Conservation (phyloP, 23 red algal genomes). For the Gracilariopsis chorda region DNA sequence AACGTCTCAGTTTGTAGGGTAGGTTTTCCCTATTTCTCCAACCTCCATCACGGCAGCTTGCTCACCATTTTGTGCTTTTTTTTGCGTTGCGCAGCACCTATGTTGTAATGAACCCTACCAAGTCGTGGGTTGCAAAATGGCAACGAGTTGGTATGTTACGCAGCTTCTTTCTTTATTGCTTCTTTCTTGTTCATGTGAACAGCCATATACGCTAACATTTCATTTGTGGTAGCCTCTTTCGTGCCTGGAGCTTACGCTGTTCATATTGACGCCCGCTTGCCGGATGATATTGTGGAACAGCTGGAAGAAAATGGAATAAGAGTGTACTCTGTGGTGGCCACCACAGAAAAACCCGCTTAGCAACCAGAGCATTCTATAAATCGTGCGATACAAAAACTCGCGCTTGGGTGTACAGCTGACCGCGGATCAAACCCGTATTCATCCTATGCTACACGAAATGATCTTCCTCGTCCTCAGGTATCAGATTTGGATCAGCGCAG, state of each 20-base stretch:
- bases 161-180: neutral
- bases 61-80: neutral
- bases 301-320: constrained; percentile 73
- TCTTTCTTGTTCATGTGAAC: neutral
- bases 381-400: too few species aligned
- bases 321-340: constrained; percentile 40
- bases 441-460: too few species aligned
- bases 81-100: constrained; percentile 7
- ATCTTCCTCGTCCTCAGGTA: too few species aligned
- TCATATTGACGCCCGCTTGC: constrained; percentile 75
- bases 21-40: neutral
- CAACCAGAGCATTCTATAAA: too few species aligned
- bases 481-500: too few species aligned
- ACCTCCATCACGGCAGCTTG: neutral
- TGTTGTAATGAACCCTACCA: constrained; percentile 67
- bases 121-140: constrained; percentile 94
- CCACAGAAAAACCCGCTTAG: constrained; percentile 14
- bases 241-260: constrained; percentile 92
- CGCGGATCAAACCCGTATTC: too few species aligned
- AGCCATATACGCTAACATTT: neutral
- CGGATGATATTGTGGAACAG: constrained; percentile 84
- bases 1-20: constrained; percentile 80
- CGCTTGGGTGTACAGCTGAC: too few species aligned
- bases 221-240: constrained; percentile 16
- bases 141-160: constrained; percentile 72